Base-by-base conservation (phyloP, 2,329 filamentous ascomycete genomes). In the Trichophyton schoenleinii region DNA sequence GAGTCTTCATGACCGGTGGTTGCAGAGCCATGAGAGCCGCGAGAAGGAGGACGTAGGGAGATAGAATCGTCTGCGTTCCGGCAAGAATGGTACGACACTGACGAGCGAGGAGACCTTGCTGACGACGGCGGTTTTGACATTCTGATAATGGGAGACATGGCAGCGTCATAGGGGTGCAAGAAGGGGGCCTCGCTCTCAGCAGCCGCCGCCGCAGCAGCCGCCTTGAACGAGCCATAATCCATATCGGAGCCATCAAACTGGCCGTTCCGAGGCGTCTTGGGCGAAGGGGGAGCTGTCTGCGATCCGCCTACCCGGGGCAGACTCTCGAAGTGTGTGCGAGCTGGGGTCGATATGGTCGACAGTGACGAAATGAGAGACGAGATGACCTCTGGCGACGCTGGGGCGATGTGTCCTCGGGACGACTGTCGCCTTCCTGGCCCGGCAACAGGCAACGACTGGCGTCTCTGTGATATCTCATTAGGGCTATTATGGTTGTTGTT, bases 91-190 rank as follows among this genome's bases (percentile, higher is more conserved):
- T 69, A 25, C 65, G 63, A 0, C 84, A 82, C 20, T 86, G 89
- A 62, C 0, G 85, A 82, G n/a, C 87, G 90, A 59, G 88, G 75
- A 18, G 85, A 76, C 28, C 88, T 91, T 68, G 85, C 83, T 60
- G 88, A 88, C 58, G 87, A 89, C 0, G 88, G 88, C 6, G 86
- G 87, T 72, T 91, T 91, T 36, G 89, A 83, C 36, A 91, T 95
- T 65, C 87, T 86, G 67, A 95, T 82, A 60, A 92, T 82, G 18
- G 91, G 90, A 11, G 89, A 75, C 63, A 79, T 77, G 36, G 81
- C 82, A 48, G 81, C 81, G 74, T 84, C 80, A 70, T 83, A 80
- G 41, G 79, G 75, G 65, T 79, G 77, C 60, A 79, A 65, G 66
- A 78, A 76, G 57, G 77, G 74, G 41, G 80, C 77, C 57, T 81